Percentiles rank a stretch among this genome's conserved stretches.
These are phyloP conservation scores for Mucor irregularis DNA, from an alignment of 371 early-diverging fungal genomes.

Conservation along the genomic window DNA sequence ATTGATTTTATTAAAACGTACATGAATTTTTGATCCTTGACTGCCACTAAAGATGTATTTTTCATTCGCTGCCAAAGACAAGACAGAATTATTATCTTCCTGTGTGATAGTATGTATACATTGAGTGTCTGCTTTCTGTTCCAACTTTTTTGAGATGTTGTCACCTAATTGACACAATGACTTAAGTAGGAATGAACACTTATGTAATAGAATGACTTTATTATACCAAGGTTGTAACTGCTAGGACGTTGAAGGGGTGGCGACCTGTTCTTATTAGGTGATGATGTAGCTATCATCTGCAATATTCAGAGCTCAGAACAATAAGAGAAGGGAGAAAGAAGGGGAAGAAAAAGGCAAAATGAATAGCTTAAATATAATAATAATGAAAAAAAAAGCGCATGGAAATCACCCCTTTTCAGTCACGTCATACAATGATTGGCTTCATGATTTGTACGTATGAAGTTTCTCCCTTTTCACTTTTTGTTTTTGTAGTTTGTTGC, in stretches of 20 bases:
- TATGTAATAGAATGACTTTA: neutral
- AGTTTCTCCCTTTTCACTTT: no score
- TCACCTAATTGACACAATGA: no score
- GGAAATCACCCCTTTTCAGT: neutral
- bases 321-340: neutral
- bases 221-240: neutral
- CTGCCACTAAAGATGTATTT: slow-evolving; percentile 72
- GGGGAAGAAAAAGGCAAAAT: neutral
- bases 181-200: no score
- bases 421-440: neutral
- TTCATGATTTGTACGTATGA: no score
- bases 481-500: no score
- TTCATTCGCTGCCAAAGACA: slow-evolving; percentile 64
- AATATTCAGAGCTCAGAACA: no score
- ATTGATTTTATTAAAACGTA: slow-evolving; percentile 14
- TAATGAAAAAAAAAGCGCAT: neutral
- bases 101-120: slow-evolving; percentile 65
- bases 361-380: neutral
- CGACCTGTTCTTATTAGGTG: no score
- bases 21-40: slow-evolving; percentile 66
- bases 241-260: neutral
- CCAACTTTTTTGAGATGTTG: neutral
- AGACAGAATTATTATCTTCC: slow-evolving; percentile 63
- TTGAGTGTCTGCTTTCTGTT: slow-evolving; percentile 18
- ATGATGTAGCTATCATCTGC: no score